phyloP scores from a whole-genome alignment of 768 basidiomycete genomes.

The Tubosaeta sp. region DNA sequence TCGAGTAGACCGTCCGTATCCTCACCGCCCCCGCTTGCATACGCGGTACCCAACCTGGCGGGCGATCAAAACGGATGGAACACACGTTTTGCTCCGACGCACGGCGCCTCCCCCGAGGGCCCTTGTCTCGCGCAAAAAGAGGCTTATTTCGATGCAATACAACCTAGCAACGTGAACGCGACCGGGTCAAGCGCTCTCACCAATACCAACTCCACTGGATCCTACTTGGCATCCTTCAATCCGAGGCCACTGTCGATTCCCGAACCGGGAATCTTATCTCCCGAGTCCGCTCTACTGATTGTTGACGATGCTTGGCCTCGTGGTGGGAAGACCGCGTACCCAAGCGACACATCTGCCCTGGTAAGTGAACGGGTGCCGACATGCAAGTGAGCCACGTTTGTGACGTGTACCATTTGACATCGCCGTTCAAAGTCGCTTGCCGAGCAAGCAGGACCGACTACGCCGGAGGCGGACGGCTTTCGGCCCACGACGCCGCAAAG shows the following conservation, averaged over 20 bases:
- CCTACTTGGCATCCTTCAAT: slow-evolving; percentile 9
- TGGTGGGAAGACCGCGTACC: slow-evolving; percentile 13
- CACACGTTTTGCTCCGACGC: slow-evolving; percentile 5
- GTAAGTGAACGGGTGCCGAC: slow-evolving; percentile 16
- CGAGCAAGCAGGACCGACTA: neutral
- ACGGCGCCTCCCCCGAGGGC: slow-evolving; percentile 11
- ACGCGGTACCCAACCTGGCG: slow-evolving; percentile 2
- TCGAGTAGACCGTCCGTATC: neutral
- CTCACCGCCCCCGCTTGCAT: slow-evolving; percentile 1
- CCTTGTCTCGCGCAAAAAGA: slow-evolving; percentile 7
- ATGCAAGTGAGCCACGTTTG: slow-evolving; percentile 1
- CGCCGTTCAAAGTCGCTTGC: slow-evolving; percentile 9
- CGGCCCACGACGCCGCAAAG: slow-evolving; percentile 21
- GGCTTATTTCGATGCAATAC: slow-evolving; percentile 4
- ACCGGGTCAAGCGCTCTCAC: neutral
- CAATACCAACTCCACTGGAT: neutral
- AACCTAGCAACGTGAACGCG: slow-evolving; percentile 8
- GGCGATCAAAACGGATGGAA: slow-evolving; percentile 17
- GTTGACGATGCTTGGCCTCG: slow-evolving; percentile 2
- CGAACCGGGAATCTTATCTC: slow-evolving; percentile 28
- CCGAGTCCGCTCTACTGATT: slow-evolving; percentile 12
- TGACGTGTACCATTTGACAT: slow-evolving; percentile 1
- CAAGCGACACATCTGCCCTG: slow-evolving; percentile 1
- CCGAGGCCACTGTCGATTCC: slow-evolving; percentile 16
- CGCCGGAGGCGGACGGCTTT: neutral